Conservation (phyloP, 2,329 filamentous ascomycete species). For the Iodosphaeria phyllophila region DNA sequence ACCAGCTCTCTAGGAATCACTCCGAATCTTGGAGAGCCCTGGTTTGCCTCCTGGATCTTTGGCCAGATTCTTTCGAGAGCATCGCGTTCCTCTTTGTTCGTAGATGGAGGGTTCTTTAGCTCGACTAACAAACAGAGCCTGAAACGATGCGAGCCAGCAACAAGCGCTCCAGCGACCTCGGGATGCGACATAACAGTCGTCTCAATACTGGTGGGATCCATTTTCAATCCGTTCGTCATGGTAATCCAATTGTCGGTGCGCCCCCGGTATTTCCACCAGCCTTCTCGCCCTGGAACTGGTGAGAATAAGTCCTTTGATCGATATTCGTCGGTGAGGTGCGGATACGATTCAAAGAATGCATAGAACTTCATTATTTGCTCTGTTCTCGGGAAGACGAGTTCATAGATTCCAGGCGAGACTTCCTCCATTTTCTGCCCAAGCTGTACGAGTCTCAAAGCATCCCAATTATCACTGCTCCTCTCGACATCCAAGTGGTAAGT, state of each 20-base stretch:
- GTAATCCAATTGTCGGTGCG: slow-evolving; percentile 27
- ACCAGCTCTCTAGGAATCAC: neutral
- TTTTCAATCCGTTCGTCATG: slow-evolving; percentile 29
- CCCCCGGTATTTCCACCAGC: slow-evolving; percentile 19
- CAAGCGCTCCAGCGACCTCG: slow-evolving; percentile 19
- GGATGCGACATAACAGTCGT: slow-evolving; percentile 18
- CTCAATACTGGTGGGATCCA: slow-evolving; percentile 28
- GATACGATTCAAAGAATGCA: too few species aligned
- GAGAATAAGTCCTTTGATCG: too few species aligned
- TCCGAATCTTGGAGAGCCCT: too few species aligned
- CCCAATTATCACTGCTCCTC: too few species aligned
- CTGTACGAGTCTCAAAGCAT: too few species aligned
- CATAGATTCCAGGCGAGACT: too few species aligned
- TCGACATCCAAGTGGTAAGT: too few species aligned
- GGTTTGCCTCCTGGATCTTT: slow-evolving; percentile 21
- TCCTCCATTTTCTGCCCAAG: too few species aligned
- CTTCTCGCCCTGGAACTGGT: too few species aligned
- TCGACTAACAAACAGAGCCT: slow-evolving; percentile 29
- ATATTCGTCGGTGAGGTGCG: too few species aligned
- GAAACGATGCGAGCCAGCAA: slow-evolving; percentile 25
- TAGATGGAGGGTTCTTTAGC: slow-evolving; percentile 14
- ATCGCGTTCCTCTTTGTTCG: slow-evolving; percentile 9
- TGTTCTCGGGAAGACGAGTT: too few species aligned
- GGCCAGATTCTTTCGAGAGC: slow-evolving; percentile 24
- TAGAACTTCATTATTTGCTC: too few species aligned